Conservation (phyloP, 495 filamentous ascomycete genomes). For the Hypoxylon crocopeplum region DNA sequence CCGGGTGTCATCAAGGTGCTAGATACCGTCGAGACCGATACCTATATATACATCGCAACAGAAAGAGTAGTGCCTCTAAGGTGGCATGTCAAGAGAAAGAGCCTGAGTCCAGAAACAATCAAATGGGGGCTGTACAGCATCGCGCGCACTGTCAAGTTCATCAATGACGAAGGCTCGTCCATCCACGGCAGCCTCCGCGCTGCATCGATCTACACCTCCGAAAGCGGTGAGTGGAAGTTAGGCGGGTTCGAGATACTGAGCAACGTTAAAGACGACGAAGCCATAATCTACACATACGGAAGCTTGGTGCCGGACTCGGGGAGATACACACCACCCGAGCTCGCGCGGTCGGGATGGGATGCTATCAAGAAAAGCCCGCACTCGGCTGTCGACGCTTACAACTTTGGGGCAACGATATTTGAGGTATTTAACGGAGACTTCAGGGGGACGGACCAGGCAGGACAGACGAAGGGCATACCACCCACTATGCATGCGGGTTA, state of each 20-base stretch:
- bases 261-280: constrained; percentile 93
- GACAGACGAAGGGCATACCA: constrained; percentile 85
- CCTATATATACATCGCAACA: constrained; percentile 93
- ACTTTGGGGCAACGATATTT: constrained; percentile 81
- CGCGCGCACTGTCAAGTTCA: constrained; percentile 91
- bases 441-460: constrained; percentile 72
- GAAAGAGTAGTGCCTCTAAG: constrained; percentile 83
- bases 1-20: constrained; percentile 92
- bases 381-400: constrained; percentile 83
- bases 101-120: constrained; percentile 82
- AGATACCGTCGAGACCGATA: constrained; percentile 95
- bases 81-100: constrained; percentile 86
- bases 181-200: constrained; percentile 86
- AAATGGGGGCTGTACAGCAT: constrained; percentile 94
- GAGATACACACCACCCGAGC: constrained; percentile 84
- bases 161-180: constrained; percentile 90
- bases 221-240: constrained; percentile 97
- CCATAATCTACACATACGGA: constrained; percentile 88
- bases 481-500: constrained; percentile 87
- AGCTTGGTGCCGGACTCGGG: constrained; percentile 82
- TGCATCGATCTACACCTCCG: constrained; percentile 86
- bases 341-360: constrained; percentile 88
- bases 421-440: constrained; percentile 92
- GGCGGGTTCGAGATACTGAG: constrained; percentile 93
- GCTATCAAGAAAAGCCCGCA: constrained; percentile 81